Base-by-base conservation (phyloP, 1,284 basidiomycete genomes). In the Naganishia albida region DNA sequence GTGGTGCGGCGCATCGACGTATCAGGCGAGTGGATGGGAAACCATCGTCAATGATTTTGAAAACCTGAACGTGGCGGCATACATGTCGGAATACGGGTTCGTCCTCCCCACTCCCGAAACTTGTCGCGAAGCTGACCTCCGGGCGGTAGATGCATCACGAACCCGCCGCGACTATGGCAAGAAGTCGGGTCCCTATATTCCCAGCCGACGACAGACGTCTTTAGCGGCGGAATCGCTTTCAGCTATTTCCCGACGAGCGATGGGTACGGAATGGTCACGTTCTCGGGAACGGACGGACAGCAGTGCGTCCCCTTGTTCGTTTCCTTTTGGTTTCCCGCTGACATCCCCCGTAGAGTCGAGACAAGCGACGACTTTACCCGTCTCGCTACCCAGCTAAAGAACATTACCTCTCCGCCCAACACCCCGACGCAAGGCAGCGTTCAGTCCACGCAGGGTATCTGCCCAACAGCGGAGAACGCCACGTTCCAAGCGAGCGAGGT, bases 181-280 rank as follows among this genome's bases (percentile, higher is more conserved):
- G 92, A 96, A 76, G 86, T 87, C 15, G 81, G 78, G 39, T 84
- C 88, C n/a, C 82, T 96, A 20, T 89, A 88, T 75, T 84, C 87
- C 65, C 73, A 82, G 12, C 80, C 88, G 23, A 90, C 93, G 84
- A 84, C 87, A 13, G 78, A 87, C 68, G 86, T 88, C 55, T 95
- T 89, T 85, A 92, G 90, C 34, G 93, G 92, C 65, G 93, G 90
- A 55, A 74, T 96, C 48, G 93, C 93, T 0, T 95, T 94, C 80
- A 74, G 72, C 43, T 81, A 80, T 68, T 93, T 94, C 83, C 87
- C 88, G 2, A 90, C 90, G 8, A 69, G 75, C 23, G 88, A 88
- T 57, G 82, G 89, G 71, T 96, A 91, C 70, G 93, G 91, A 20
- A 89, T 95, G 83, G 88, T 91, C 68, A 88, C 83, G 23, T 83